These are phyloP conservation scores for Elongisporangium undulatum DNA, from an alignment of 352 stramenopile species.

Conservation along the genomic window DNA sequence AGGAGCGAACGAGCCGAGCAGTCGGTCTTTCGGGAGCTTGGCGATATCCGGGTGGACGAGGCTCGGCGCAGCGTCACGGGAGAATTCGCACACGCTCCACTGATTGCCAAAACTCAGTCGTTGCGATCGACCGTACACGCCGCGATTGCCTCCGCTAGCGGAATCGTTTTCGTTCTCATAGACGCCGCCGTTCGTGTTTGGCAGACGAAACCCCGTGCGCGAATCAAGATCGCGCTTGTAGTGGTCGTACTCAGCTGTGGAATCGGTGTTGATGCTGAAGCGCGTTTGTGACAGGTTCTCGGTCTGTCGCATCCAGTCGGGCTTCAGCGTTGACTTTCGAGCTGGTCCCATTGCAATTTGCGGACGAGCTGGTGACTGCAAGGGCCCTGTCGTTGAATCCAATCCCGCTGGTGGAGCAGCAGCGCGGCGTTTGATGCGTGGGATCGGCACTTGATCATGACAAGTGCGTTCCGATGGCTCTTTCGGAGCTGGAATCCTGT, in stretches of 20 bases:
- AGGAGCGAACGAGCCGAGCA: constrained; percentile 1
- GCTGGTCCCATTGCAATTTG: background rate
- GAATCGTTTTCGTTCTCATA: background rate
- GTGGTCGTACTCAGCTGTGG: constrained; percentile 39
- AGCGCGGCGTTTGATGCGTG: constrained; percentile 10
- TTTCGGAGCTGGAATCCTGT: background rate
- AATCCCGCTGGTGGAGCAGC: background rate
- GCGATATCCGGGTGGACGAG: constrained; percentile 17
- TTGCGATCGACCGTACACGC: constrained; percentile 58
- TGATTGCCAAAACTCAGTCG: constrained; percentile 51
- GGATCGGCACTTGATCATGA: constrained; percentile 25
- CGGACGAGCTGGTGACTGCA: background rate
- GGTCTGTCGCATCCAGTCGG: constrained; percentile 65
- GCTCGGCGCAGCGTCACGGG: constrained; percentile 25
- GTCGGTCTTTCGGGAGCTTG: constrained; percentile 4
- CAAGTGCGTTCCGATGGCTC: constrained; percentile 10
- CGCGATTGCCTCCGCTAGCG: constrained; percentile 9
- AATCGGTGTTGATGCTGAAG: constrained; percentile 55
- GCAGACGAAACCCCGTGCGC: background rate
- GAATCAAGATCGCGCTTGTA: constrained; percentile 22
- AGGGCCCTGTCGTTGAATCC: background rate
- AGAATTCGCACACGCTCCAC: constrained; percentile 56
- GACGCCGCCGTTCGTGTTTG: background rate
- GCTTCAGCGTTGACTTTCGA: constrained; percentile 45
- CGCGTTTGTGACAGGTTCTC: constrained; percentile 55